These are phyloP conservation scores for Cyamopsis tetragonoloba DNA, from an alignment of 306 rosid species.

Conservation along the genomic window DNA sequence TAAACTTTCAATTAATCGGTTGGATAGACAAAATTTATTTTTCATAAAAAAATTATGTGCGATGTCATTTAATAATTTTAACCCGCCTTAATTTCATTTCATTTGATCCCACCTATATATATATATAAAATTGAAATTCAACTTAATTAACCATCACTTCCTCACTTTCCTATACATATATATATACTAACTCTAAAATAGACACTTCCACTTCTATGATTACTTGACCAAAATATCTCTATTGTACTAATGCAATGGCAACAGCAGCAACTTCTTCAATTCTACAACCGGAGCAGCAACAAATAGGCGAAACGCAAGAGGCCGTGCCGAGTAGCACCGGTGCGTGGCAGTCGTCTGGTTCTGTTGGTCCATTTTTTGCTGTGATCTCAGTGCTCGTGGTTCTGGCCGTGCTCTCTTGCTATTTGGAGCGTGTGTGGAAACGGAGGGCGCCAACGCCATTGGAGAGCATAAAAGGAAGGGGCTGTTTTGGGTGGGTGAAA, in stretches of 20 bases:
- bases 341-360: conserved; percentile 53
- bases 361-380: conserved; percentile 64
- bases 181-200: neutral
- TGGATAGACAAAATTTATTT: no score
- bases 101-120: no score
- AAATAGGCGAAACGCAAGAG: neutral
- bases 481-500: conserved; percentile 48
- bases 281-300: conserved; percentile 15
- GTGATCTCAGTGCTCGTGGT: conserved; percentile 55
- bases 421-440: conserved; percentile 42
- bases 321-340: conserved; percentile 13
- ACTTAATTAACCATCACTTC: neutral
- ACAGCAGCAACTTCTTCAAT: conserved; percentile 18
- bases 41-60: no score
- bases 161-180: conserved; percentile 13
- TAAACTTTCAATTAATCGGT: no score
- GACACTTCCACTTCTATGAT: neutral
- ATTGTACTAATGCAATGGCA: conserved; percentile 9
- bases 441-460: conserved; percentile 35
- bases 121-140: no score
- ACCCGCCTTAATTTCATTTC: no score
- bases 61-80: no score
- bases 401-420: conserved; percentile 56
- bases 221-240: neutral
- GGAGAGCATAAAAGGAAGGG: conserved; percentile 36